Evolutionary conservation across 2,329 filamentous ascomycete genomes (phyloP).

Genomic region (Calonectria montana): DNA sequence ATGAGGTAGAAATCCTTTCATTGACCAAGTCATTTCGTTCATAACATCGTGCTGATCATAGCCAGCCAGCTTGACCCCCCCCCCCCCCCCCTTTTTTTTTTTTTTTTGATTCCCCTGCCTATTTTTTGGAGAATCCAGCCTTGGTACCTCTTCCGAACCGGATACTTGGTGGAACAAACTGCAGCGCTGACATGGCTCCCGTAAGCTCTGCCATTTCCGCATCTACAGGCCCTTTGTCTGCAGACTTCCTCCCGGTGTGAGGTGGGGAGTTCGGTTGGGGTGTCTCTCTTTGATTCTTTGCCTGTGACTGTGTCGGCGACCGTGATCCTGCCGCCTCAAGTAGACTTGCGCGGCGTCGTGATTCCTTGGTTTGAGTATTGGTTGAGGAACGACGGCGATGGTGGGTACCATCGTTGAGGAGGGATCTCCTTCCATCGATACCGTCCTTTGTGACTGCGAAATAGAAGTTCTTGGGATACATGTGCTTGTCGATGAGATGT

Average conservation of each 20-base stretch:
- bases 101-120: slow-evolving; percentile 31
- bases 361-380: slow-evolving; percentile 47
- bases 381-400: slow-evolving; percentile 62
- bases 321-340: slow-evolving; percentile 38
- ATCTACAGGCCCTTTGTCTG: slow-evolving; percentile 48
- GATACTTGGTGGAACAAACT: slow-evolving; percentile 76
- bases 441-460: slow-evolving; percentile 89
- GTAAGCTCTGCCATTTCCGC: slow-evolving; percentile 72
- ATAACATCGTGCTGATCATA: slow-evolving; percentile 49
- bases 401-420: slow-evolving; percentile 72
- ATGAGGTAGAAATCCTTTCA: slow-evolving; percentile 53
- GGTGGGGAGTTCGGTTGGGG: slow-evolving; percentile 29
- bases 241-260: slow-evolving; percentile 26
- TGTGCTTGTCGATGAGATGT: slow-evolving; percentile 94
- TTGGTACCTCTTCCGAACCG: slow-evolving; percentile 69
- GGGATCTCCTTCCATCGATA: slow-evolving; percentile 85
- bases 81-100: no score
- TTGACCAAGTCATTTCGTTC: slow-evolving; percentile 43
- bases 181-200: slow-evolving; percentile 76
- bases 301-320: slow-evolving; percentile 19
- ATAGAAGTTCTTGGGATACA: slow-evolving; percentile 89
- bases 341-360: slow-evolving; percentile 48
- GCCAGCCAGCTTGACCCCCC: slow-evolving; percentile 36
- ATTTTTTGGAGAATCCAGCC: slow-evolving; percentile 64
- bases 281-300: slow-evolving; percentile 28